Conservation (phyloP, 2,329 filamentous ascomycete genomes). For the Rosellinia necatrix region DNA sequence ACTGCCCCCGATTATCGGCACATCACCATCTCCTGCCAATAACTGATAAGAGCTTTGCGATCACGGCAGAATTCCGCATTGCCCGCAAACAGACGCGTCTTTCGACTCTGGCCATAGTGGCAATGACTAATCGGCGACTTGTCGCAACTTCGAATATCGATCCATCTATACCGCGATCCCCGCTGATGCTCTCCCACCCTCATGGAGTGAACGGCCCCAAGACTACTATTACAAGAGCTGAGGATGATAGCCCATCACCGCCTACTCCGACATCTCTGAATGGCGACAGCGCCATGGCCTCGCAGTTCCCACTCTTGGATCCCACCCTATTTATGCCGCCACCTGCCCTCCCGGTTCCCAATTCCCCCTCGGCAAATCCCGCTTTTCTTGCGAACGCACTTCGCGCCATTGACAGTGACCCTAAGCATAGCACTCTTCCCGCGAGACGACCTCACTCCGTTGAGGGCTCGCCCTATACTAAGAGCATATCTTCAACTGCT, state of each 20-base stretch:
- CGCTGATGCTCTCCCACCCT: slow-evolving; percentile 29
- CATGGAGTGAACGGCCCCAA: slow-evolving; percentile 21
- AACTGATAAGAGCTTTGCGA: slow-evolving; percentile 21
- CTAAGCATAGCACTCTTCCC: slow-evolving; percentile 34
- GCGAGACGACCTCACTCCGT: slow-evolving; percentile 40
- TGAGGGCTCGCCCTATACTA: slow-evolving; percentile 60
- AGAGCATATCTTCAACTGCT: slow-evolving; percentile 62
- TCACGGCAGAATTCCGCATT: slow-evolving; percentile 35
- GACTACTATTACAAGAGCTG: slow-evolving; percentile 15
- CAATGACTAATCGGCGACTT: slow-evolving; percentile 41
- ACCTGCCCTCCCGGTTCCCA: slow-evolving; percentile 36
- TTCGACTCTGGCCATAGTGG: slow-evolving; percentile 39
- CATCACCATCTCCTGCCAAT: slow-evolving; percentile 11
- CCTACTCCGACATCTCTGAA: slow-evolving; percentile 33
- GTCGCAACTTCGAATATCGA: slow-evolving; percentile 29
- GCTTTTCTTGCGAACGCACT: slow-evolving; percentile 49
- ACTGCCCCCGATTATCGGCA: slow-evolving; percentile 30
- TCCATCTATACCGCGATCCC: slow-evolving; percentile 32
- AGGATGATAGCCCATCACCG: slow-evolving; percentile 31
- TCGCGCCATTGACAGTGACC: slow-evolving; percentile 49
- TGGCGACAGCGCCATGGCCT: slow-evolving; percentile 25
- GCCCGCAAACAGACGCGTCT: slow-evolving; percentile 38
- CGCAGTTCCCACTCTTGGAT: slow-evolving; percentile 27
- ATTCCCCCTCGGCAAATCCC: slow-evolving; percentile 38
- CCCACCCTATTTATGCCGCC: slow-evolving; percentile 32